Evolutionary conservation across 2,329 filamentous ascomycete genomes (phyloP), one percentile per base, ranked within the genome.

Genomic region (Curvularia eragrostidis): DNA sequence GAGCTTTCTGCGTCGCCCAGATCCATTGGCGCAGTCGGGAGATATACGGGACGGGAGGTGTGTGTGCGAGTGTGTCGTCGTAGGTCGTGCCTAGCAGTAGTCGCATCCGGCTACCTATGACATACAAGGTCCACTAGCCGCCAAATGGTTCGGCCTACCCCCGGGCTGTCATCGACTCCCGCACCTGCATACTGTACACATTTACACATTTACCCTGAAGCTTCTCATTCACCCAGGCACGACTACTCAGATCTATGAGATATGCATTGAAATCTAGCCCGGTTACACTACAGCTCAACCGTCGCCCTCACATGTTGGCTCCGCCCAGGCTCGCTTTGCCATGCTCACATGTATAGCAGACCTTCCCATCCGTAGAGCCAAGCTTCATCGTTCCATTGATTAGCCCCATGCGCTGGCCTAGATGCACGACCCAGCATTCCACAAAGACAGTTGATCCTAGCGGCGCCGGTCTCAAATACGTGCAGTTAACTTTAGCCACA

Each of bases 351-450:
- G 69, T 75, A 64, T 77, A 78, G 53, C 67, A 74, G 5, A 77
- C 62, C 58, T 77, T 77, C 8, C 76, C 76, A 58, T 77, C 76
- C 54, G 69, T 68, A 1, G 61, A 54, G 19, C 49, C 66, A 49
- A 72, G 68, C 64, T 74, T 76, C 60, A 83, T 79, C 10, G 73
- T 67, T 2, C 78, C 81, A 57, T 69, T 75, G 18, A 76, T 68
- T 7, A 78, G 63, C 1, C 75, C 78, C 58, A 80, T 65, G 10
- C 68, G 71, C 67, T 78, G 79, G 9, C 80, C 80, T 26, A 79
- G 64, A 67, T 78, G 73, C 54, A 81, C 74, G 4, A 81, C 75
- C 66, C 80, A 76, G 58, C 78, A 77, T 61, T 81, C 79, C 24
- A 82, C 71, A 28, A 73, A 66, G 15, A 81, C 54, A 51, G 75